These are phyloP conservation scores for Fusarium oligoseptatum DNA, from an alignment of 2,329 filamentous ascomycete species.

Conservation along the genomic window DNA sequence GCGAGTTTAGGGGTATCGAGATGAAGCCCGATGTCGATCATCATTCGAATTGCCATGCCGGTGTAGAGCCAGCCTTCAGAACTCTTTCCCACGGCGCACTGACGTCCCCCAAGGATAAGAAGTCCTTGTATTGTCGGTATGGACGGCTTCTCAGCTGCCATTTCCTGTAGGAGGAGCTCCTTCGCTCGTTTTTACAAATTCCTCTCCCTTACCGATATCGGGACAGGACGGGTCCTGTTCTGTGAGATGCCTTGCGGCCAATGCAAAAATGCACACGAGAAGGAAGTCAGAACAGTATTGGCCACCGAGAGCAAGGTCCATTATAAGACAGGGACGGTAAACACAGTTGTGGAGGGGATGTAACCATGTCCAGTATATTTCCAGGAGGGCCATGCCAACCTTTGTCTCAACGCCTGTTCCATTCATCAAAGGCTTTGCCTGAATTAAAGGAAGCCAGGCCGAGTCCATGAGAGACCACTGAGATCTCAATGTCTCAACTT, in stretches of 20 bases:
- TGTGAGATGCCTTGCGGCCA: constrained; percentile 33
- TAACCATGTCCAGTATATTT: constrained; percentile 43
- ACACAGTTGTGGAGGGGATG: constrained; percentile 39
- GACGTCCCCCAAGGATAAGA: constrained; percentile 35
- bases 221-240: constrained; percentile 1
- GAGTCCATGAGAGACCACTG: background rate
- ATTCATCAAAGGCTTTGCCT: constrained; percentile 10
- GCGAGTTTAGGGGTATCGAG: constrained; percentile 30
- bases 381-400: constrained; percentile 30
- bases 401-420: constrained; percentile 26
- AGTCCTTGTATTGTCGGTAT: constrained; percentile 14
- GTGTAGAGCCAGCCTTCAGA: constrained; percentile 42
- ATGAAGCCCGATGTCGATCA: constrained; percentile 40
- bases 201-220: background rate
- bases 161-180: background rate
- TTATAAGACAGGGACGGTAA: constrained; percentile 33
- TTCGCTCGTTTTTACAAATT: background rate
- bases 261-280: constrained; percentile 37
- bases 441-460: background rate
- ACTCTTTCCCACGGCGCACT: constrained; percentile 36
- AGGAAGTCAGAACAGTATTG: constrained; percentile 40
- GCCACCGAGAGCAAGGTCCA: constrained; percentile 38
- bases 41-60: constrained; percentile 41
- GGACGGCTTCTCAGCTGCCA: background rate
- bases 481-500: background rate